Evolutionary conservation across 2,329 filamentous ascomycete genomes (phyloP).

Genomic region (Aspergillus vadensis): DNA sequence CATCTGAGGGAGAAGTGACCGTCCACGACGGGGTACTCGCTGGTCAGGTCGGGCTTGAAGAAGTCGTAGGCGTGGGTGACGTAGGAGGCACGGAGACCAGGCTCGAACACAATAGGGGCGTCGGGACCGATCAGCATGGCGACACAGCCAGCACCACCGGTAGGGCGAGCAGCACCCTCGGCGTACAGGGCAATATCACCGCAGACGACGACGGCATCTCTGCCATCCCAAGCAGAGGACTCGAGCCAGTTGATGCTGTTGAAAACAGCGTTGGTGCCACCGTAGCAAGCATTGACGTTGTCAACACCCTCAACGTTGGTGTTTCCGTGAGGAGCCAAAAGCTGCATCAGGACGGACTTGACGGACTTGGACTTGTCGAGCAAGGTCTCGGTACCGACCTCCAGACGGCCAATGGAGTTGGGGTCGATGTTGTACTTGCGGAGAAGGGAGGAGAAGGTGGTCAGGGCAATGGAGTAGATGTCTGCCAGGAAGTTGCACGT

Average conservation of each 20-base stretch:
- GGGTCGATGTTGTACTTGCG: slow-evolving; percentile 81
- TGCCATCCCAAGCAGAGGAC: slow-evolving; percentile 83
- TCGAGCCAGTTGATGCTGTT: slow-evolving; percentile 85
- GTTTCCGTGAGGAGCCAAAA: slow-evolving; percentile 72
- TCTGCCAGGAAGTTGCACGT: slow-evolving; percentile 57
- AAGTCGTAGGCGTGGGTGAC: slow-evolving; percentile 87
- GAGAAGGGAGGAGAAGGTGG: slow-evolving; percentile 73
- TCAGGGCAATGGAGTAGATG: slow-evolving; percentile 84
- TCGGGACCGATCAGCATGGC: slow-evolving; percentile 78
- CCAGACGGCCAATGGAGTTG: slow-evolving; percentile 75
- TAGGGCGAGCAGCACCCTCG: slow-evolving; percentile 79
- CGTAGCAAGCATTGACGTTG: slow-evolving; percentile 83
- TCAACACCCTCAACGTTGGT: slow-evolving; percentile 82
- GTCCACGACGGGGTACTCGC: slow-evolving; percentile 84
- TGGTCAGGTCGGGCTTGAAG: slow-evolving; percentile 85
- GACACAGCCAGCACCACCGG: slow-evolving; percentile 76
- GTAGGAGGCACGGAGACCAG: slow-evolving; percentile 76
- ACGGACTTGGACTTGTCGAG: slow-evolving; percentile 90
- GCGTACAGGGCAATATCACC: slow-evolving; percentile 85
- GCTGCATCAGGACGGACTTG: slow-evolving; percentile 85
- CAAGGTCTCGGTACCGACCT: slow-evolving; percentile 83
- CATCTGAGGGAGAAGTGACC: slow-evolving; percentile 81
- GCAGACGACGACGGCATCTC: slow-evolving; percentile 76
- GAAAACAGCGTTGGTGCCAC: slow-evolving; percentile 81
- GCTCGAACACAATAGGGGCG: slow-evolving; percentile 74